Conservation (phyloP, 371 early-diverging fungal species). For the Syncephalastrum monosporum region DNA sequence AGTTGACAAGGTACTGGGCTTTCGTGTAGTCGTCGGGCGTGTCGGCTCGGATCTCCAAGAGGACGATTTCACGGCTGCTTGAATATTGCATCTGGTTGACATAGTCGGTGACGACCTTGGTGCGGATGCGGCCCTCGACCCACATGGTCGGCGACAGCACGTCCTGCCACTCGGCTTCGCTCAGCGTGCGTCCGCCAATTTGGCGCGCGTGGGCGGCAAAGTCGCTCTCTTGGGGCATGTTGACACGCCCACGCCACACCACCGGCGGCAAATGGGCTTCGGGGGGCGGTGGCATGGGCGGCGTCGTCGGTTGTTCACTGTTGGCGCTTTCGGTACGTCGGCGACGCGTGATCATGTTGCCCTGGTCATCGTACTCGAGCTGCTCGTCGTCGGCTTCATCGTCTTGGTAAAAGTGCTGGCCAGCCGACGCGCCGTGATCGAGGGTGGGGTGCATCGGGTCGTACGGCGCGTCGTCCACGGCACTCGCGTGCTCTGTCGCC, state of each 20-base stretch:
- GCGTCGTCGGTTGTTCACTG: conserved; percentile 8
- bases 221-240: conserved; percentile 69
- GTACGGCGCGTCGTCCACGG: too few species aligned
- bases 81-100: conserved; percentile 54
- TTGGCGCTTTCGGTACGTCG: conserved; percentile 11
- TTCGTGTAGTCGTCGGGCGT: conserved; percentile 18
- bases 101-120: conserved; percentile 54
- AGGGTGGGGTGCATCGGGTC: too few species aligned
- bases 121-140: conserved; percentile 70
- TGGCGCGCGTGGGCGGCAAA: conserved; percentile 61
- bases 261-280: conserved; percentile 19
- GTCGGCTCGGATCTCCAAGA: conserved; percentile 52
- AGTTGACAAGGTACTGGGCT: conserved; percentile 49
- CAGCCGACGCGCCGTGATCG: neutral
- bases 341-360: conserved; percentile 16
- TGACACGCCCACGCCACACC: conserved; percentile 67
- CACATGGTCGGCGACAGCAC: conserved; percentile 59
- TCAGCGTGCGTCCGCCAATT: conserved; percentile 55
- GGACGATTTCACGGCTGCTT: conserved; percentile 57
- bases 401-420: neutral
- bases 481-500: too few species aligned
- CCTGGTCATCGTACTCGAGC: conserved; percentile 20
- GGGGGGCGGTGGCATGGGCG: conserved; percentile 3
- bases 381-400: conserved; percentile 15
- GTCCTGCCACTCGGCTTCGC: conserved; percentile 54